A percentile compares a stretch with the other conserved stretches of the same genome.
Evolutionary conservation across 2,329 filamentous ascomycete genomes (phyloP).

Genomic region (Alternaria triticina): DNA sequence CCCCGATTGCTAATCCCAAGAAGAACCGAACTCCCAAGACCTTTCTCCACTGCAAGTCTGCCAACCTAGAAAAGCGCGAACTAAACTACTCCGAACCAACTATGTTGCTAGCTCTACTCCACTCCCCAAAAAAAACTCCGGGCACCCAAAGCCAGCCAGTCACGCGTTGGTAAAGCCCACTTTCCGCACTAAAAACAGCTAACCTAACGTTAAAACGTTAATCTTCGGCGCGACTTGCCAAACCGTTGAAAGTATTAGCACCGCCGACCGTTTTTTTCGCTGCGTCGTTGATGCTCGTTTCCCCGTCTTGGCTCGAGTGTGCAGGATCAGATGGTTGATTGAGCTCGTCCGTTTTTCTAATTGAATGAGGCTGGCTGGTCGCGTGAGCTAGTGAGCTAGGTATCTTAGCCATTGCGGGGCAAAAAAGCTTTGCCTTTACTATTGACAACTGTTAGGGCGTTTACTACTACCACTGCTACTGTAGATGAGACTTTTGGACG

Average conservation of each 20-base stretch:
- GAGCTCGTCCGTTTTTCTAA: background rate
- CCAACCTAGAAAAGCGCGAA: background rate
- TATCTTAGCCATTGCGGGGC: background rate
- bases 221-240: background rate
- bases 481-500: background rate
- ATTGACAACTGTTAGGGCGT: background rate
- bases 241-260: background rate
- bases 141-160: background rate
- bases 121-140: background rate
- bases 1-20: background rate
- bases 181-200: background rate
- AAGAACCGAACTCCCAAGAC: background rate
- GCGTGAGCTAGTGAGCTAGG: background rate
- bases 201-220: background rate
- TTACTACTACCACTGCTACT: background rate
- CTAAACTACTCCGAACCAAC: background rate
- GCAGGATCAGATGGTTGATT: background rate
- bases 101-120: background rate
- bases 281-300: background rate
- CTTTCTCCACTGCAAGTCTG: background rate
- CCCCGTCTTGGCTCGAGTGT: background rate
- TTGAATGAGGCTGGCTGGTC: background rate
- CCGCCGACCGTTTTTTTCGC: background rate
- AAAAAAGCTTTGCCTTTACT: background rate
- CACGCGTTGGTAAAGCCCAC: background rate